These are phyloP conservation scores for Lachancea quebecensis DNA, from an alignment of 805 yeast species.

Conservation along the genomic window DNA sequence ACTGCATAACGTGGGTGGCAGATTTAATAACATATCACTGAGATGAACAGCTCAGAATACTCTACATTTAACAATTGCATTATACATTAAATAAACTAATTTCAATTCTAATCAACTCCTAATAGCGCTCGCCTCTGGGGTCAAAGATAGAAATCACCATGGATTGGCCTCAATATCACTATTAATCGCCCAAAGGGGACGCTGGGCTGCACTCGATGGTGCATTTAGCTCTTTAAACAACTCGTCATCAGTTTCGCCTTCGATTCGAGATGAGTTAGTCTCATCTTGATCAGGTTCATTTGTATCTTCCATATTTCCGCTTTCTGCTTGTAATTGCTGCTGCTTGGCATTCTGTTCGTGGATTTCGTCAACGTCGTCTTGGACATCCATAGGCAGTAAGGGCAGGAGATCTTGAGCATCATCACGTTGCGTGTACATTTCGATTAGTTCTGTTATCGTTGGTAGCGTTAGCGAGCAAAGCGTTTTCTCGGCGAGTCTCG, in stretches of 20 bases:
- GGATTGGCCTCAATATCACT: conserved; percentile 59
- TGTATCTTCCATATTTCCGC: conserved; percentile 12
- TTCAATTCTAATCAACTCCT: too few species aligned
- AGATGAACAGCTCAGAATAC: background rate
- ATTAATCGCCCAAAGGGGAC: conserved; percentile 41
- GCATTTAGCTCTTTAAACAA: conserved; percentile 68
- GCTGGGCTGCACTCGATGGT: conserved; percentile 41
- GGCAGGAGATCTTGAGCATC: conserved; percentile 60
- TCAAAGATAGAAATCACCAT: conserved; percentile 37
- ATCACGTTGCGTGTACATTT: conserved; percentile 58
- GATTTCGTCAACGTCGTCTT: conserved; percentile 67
- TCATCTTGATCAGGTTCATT: conserved; percentile 10
- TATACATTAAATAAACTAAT: too few species aligned
- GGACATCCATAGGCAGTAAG: conserved; percentile 55
- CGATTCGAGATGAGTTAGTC: conserved; percentile 31
- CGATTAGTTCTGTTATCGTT: conserved; percentile 61
- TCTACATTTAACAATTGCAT: background rate
- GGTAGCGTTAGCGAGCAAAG: conserved; percentile 59
- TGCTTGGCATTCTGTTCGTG: conserved; percentile 37
- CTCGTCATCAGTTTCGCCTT: conserved; percentile 44
- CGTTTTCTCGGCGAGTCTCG: conserved; percentile 45
- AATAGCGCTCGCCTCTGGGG: too few species aligned
- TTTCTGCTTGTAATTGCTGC: conserved; percentile 15
- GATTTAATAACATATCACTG: conserved; percentile 20
- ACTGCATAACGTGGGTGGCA: conserved; percentile 38